Evolutionary conservation across 106 monocot genomes (phyloP).

Genomic region (Dendrobium catenatum): DNA sequence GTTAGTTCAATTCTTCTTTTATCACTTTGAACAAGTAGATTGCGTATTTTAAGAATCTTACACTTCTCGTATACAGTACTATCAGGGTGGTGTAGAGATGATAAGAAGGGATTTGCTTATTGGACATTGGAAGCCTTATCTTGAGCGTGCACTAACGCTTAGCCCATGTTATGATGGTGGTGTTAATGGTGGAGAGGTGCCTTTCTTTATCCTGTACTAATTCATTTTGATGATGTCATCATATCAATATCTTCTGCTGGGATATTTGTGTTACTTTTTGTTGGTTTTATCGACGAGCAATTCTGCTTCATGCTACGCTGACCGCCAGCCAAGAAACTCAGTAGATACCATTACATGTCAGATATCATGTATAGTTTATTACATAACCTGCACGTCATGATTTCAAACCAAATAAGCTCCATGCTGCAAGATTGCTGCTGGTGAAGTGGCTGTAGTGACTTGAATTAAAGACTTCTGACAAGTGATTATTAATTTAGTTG

Average conservation of each 20-base stretch:
- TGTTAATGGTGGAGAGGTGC: conserved; percentile 77
- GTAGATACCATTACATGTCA: too few species aligned
- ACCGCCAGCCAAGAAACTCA: too few species aligned
- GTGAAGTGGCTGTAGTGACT: too few species aligned
- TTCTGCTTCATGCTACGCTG: too few species aligned
- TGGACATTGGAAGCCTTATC: conserved; percentile 82
- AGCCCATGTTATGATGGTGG: conserved; percentile 63
- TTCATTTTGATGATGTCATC: not conserved
- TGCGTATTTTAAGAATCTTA: not conserved
- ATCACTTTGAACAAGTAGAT: not conserved
- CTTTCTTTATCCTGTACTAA: not conserved
- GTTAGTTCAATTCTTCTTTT: conserved; percentile 22
- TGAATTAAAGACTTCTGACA: too few species aligned
- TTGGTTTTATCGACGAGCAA: too few species aligned
- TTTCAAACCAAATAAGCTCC: too few species aligned
- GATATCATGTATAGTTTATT: too few species aligned
- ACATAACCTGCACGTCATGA: too few species aligned
- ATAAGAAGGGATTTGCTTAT: conserved; percentile 87
- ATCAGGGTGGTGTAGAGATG: conserved; percentile 88
- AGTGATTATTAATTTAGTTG: not conserved
- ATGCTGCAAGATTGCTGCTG: too few species aligned
- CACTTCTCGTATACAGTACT: conserved; percentile 38
- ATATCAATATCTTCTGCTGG: not conserved
- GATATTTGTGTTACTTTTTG: too few species aligned
- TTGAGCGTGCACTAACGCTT: conserved; percentile 75